Evolutionary conservation across 306 rosid genomes (phyloP).

Genomic region (Pachyrhizus erosus): DNA sequence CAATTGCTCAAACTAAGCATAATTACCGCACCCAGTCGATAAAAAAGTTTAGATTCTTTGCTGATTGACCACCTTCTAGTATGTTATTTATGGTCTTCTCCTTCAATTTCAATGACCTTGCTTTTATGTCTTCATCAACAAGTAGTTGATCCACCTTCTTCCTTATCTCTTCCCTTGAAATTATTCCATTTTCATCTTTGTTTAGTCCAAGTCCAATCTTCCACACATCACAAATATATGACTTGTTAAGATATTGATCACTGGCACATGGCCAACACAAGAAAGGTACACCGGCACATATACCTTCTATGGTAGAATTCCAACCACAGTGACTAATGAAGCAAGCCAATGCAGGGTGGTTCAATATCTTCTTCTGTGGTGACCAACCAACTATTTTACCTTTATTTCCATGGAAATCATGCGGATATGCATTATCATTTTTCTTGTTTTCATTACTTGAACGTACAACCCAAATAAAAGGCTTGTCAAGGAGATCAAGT

Average conservation of each 20-base stretch:
- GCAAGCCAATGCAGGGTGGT: constrained; percentile 45
- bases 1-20: not conserved
- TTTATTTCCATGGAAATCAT: constrained; percentile 38
- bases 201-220: constrained; percentile 37
- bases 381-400: constrained; percentile 52
- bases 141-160: constrained; percentile 38
- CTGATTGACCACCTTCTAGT: constrained; percentile 30
- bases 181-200: constrained; percentile 35
- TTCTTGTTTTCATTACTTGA: constrained; percentile 2
- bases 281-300: constrained; percentile 46
- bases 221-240: constrained; percentile 47
- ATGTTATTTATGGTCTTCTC: not conserved
- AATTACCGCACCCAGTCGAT: constrained; percentile 21
- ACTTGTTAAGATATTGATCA: constrained; percentile 30
- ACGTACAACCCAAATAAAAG: constrained; percentile 47
- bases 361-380: constrained; percentile 49
- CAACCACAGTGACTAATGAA: constrained; percentile 65
- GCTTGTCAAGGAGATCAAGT: constrained; percentile 36
- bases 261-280: constrained; percentile 39
- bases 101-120: constrained; percentile 29
- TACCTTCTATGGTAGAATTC: constrained; percentile 56
- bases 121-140: constrained; percentile 8
- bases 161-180: constrained; percentile 33
- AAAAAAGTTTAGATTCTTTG: constrained; percentile 13
- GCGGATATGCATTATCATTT: constrained; percentile 7